These are phyloP conservation scores for Cladosporium halotolerans DNA, from an alignment of 2,329 filamentous ascomycete species.

Conservation along the genomic window DNA sequence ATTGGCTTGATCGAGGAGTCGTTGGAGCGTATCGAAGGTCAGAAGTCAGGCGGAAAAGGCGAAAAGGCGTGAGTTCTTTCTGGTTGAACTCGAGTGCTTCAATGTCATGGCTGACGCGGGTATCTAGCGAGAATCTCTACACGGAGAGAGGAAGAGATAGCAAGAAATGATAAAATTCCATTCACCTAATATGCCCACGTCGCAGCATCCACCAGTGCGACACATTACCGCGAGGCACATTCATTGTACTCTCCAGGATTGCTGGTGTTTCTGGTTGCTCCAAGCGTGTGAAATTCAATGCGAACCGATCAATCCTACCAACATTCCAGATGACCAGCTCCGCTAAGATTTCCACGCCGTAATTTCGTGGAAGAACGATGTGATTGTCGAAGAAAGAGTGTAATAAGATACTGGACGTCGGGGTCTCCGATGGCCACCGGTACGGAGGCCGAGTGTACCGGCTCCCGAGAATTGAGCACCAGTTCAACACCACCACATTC, in stretches of 20 bases:
- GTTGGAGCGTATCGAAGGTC: constrained; percentile 38
- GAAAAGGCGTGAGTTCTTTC: constrained; percentile 31
- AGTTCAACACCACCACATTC: background rate
- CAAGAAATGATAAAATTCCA: constrained; percentile 11
- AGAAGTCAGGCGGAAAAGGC: constrained; percentile 30
- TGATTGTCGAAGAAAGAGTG: too few species aligned
- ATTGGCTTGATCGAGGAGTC: constrained; percentile 44
- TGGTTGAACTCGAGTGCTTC: background rate
- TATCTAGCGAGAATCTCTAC: constrained; percentile 16
- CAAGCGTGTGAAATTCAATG: too few species aligned
- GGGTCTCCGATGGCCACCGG: background rate
- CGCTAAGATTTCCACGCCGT: too few species aligned
- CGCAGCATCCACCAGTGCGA: too few species aligned
- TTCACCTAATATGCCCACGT: too few species aligned
- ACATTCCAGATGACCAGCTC: too few species aligned
- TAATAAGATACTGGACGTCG: too few species aligned
- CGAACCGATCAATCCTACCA: too few species aligned
- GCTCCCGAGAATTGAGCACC: background rate
- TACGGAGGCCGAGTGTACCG: background rate
- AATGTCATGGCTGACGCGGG: background rate
- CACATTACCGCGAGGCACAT: too few species aligned
- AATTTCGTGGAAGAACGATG: too few species aligned
- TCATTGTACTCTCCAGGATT: too few species aligned
- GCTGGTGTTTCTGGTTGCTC: too few species aligned
- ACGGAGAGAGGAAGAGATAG: constrained; percentile 16